These are phyloP conservation scores for Casuarina cunninghamiana DNA, from an alignment of 306 rosid species.

Conservation along the genomic window DNA sequence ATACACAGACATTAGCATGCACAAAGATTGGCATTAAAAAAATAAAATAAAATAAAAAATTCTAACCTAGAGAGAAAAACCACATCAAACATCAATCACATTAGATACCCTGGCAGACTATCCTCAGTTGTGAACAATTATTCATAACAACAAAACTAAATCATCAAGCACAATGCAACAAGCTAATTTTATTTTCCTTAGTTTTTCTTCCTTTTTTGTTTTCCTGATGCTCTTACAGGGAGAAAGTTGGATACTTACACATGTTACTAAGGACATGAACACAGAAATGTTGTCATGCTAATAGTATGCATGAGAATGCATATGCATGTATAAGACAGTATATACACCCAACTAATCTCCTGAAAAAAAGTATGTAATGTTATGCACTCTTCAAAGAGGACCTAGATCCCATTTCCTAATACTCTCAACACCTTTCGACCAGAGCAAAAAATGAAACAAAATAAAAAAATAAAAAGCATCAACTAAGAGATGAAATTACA, in stretches of 20 bases:
- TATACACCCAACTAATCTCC: neutral
- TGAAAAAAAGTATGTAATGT: neutral
- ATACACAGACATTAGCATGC: neutral
- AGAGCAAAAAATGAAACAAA: neutral
- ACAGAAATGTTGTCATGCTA: neutral
- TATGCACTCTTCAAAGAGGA: neutral
- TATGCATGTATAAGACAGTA: neutral
- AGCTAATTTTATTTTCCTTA: neutral
- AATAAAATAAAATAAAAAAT: no score
- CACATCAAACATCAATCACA: neutral
- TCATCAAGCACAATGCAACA: constrained; percentile 2
- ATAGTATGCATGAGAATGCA: neutral
- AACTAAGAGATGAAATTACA: neutral
- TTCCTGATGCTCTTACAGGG: neutral
- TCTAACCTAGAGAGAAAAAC: no score
- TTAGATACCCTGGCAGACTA: neutral
- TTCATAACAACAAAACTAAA: neutral
- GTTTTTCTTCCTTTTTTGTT: neutral
- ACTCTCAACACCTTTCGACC: neutral
- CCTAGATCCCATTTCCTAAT: neutral
- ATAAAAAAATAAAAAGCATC: neutral
- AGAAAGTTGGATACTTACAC: neutral
- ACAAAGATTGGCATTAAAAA: neutral
- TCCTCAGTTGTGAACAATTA: neutral
- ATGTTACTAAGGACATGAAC: neutral